These are phyloP conservation scores for Gillenia trifoliata DNA, from an alignment of 306 rosid genomes.

Conservation along the genomic window DNA sequence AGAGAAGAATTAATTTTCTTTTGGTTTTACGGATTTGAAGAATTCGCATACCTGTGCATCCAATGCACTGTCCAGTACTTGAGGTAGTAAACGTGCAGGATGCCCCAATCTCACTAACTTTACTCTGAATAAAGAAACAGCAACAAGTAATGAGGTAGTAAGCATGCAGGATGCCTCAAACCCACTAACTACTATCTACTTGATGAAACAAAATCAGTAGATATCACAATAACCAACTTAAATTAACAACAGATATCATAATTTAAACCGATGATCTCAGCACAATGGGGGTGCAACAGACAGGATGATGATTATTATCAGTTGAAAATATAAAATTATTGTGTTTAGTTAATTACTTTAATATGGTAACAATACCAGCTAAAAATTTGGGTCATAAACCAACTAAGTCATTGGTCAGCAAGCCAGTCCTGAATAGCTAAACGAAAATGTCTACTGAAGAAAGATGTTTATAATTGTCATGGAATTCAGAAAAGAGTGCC, in stretches of 20 bases:
- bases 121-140: conserved; percentile 45
- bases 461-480: background rate
- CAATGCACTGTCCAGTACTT: conserved; percentile 93
- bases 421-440: background rate
- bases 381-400: background rate
- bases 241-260: background rate
- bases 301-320: conserved; percentile 1
- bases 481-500: background rate
- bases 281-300: background rate
- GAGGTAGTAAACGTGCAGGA: conserved; percentile 98
- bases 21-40: background rate
- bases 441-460: background rate
- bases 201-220: conserved; percentile 14
- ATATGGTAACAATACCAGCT: background rate
- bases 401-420: background rate
- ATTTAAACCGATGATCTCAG: background rate
- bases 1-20: background rate
- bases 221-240: background rate
- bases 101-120: conserved; percentile 97
- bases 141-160: conserved; percentile 10
- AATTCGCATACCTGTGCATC: conserved; percentile 76
- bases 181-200: background rate
- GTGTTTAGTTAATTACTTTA: background rate
- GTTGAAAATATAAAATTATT: background rate
- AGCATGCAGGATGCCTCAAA: background rate